Base-by-base conservation (phyloP, 139 green algal species). In the Micractinium conductrix region DNA sequence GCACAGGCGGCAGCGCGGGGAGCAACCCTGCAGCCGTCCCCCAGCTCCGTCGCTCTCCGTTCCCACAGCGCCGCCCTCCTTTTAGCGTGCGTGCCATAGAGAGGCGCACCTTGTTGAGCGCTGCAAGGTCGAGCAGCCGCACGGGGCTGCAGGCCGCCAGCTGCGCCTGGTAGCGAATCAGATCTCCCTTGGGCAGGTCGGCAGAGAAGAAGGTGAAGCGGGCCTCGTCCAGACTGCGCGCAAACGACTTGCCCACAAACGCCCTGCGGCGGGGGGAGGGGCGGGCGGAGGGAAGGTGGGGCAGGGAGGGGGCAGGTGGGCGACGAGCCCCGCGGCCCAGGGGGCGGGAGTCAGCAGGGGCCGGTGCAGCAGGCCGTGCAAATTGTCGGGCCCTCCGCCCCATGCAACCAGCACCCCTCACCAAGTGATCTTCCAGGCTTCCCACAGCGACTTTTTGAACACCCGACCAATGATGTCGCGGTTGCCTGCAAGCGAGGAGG, bases 141-240 rank as follows among this genome's bases (percentile, higher is more conserved):
- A 89, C 84, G 19, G 85, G 78, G 60, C 87, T 88, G 9, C 85
- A 87, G 8, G 78, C 67, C 6, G 69, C 89, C 35, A 96, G 86
- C 84, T 91, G 84, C 69, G 87, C 55, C 85, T 92, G 86, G 80
- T 91, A 96, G 63, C 85, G 68, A 48, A 87, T 53, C 17, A 96
- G 79, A n/a, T 95, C 85, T 2, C 83, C 86, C 1, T 86, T 73
- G 4, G 92, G 91, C 26, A 96, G 67, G 79, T 93, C 89, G 2
- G 79, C 28, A 1, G 88, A 94, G 81, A 98, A 97, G 85, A 97
- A 97, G 2, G 90, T 84, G 48, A 93, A 85, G 24, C 87, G 86
- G 78, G 86, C 92, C 4, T 91, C 83, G 1, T 91, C 80, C 14
- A 80, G 12, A 70, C 80, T 91, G 7, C 67, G 88, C 5, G 81